Conservation (phyloP, 176 grass and related monocot species). For the Poa pratensis region DNA sequence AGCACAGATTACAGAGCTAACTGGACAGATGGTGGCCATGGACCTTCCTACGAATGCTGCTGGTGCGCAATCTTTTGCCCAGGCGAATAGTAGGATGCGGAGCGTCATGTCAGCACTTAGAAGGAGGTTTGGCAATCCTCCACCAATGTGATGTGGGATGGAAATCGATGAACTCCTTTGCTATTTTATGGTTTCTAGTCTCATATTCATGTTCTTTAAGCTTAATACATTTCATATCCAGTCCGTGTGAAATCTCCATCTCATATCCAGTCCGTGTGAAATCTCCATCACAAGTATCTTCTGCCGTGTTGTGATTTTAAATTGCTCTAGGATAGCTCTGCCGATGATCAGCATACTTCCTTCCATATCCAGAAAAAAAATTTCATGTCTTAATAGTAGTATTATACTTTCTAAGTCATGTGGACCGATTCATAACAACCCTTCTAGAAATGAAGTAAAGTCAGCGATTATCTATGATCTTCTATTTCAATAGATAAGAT, state of each 20-base stretch:
- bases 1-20: constrained; percentile 43
- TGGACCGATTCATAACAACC: neutral
- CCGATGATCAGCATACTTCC: neutral
- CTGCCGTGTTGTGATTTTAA: neutral
- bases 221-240: constrained; percentile 37
- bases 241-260: constrained; percentile 10
- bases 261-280: neutral
- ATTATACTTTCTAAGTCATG: neutral
- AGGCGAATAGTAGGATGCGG: constrained; percentile 55
- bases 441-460: neutral
- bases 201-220: constrained; percentile 40
- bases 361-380: neutral
- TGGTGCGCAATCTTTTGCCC: constrained; percentile 43
- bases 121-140: constrained; percentile 61
- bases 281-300: constrained; percentile 19
- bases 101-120: constrained; percentile 49
- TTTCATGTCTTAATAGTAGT: neutral
- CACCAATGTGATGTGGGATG: constrained; percentile 45
- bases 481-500: neutral
- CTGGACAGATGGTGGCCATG: constrained; percentile 48
- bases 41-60: constrained; percentile 41
- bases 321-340: neutral
- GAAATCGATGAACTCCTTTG: constrained; percentile 43
- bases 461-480: neutral
- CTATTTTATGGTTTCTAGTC: constrained; percentile 41